These are phyloP conservation scores for Tympanopsis confertula DNA, from an alignment of 2,329 filamentous ascomycete species.

Conservation along the genomic window DNA sequence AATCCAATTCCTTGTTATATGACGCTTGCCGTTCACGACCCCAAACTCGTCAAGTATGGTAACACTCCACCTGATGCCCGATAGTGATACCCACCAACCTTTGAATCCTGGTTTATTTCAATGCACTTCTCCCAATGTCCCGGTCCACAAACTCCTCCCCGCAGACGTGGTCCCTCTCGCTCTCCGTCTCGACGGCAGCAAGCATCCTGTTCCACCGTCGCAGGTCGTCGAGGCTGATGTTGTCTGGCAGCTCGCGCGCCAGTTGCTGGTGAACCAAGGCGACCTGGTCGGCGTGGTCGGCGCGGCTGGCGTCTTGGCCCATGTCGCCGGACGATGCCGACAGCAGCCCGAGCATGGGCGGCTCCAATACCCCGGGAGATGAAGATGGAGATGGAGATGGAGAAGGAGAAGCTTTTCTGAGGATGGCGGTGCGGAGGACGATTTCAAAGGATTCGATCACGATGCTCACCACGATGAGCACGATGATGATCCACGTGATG, in stretches of 20 bases:
- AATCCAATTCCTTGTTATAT: too few relatives aligned
- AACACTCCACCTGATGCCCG: too few relatives aligned
- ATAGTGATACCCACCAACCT: too few relatives aligned
- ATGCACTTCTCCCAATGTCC: too few relatives aligned
- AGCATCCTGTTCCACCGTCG: neutral
- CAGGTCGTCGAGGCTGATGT: neutral
- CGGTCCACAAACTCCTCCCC: neutral
- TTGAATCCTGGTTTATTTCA: too few relatives aligned
- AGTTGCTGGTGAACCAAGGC: too few relatives aligned
- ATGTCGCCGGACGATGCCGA: too few relatives aligned
- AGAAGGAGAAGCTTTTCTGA: constrained; percentile 21
- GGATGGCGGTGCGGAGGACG: constrained; percentile 69
- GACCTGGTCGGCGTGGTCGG: neutral
- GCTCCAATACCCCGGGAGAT: too few relatives aligned
- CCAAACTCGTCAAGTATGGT: too few relatives aligned
- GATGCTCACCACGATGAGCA: constrained; percentile 84
- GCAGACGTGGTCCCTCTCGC: neutral
- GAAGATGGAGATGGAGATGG: neutral
- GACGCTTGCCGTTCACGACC: too few relatives aligned
- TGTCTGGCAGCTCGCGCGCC: neutral
- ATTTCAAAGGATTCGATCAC: constrained; percentile 85
- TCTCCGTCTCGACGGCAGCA: too few relatives aligned
- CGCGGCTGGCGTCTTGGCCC: neutral
- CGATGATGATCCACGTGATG: constrained; percentile 97
- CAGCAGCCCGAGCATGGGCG: too few relatives aligned